These are phyloP conservation scores for Paramecium sexaurelia DNA, from an alignment of 73 alveolate species.

Conservation along the genomic window DNA sequence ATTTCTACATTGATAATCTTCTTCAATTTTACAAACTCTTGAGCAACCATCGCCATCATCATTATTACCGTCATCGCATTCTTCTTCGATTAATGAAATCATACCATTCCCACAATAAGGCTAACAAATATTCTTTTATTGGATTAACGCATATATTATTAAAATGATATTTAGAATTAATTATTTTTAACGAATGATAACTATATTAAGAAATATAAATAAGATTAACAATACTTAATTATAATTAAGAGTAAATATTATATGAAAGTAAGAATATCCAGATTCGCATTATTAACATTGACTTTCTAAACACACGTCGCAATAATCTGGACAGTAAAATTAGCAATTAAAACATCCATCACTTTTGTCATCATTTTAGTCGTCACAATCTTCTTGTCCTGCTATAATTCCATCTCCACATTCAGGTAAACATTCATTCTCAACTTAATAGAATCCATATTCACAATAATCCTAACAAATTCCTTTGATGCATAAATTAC, in stretches of 20 bases:
- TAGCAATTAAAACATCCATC: conserved; percentile 3
- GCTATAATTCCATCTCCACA: neutral
- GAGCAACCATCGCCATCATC: neutral
- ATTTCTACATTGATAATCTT: neutral
- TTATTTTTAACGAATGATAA: too few species aligned
- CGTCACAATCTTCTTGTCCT: neutral
- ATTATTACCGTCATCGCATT: neutral
- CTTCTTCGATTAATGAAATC: neutral
- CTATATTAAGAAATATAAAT: too few species aligned
- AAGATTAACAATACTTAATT: too few species aligned
- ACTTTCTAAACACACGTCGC: neutral
- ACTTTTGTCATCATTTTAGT: neutral
- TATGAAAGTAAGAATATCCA: neutral
- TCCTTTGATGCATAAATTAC: neutral
- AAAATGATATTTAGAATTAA: too few species aligned
- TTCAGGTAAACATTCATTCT: neutral
- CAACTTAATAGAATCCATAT: neutral
- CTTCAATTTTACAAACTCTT: neutral
- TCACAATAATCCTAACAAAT: neutral
- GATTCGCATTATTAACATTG: neutral
- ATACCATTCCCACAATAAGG: neutral
- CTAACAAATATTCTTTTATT: neutral
- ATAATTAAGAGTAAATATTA: too few species aligned
- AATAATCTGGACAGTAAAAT: neutral
- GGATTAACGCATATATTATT: neutral